Evolutionary conservation across 2,329 filamentous ascomycete species (phyloP), one percentile per base, ranked within the genome.

Genomic region (Microdochium bolleyi): DNA sequence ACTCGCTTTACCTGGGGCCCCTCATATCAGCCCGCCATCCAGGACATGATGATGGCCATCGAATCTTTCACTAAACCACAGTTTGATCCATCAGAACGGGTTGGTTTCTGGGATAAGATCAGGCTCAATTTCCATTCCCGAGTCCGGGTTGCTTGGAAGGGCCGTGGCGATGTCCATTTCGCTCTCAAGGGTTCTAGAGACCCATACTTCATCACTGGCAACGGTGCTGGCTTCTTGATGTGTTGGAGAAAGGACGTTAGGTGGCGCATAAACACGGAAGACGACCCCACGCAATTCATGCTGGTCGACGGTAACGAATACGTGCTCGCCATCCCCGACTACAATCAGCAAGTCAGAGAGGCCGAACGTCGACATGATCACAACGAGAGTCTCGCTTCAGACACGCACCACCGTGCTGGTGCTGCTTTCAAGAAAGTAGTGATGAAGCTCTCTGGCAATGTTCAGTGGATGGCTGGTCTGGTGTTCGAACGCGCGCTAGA

Each of bases 31-130:
- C 94, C 95, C 25, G 92, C 92, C 1, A 92, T 99, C 49, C 94
- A 99, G 67, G 95, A 99, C 64, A 96, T 97, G 88, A 99, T 99
- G 94, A 96, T 97, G 81, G 92, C 92, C 24, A 88, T 99, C 56
- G 94, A 99, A 70, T 92, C 89, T 2, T 97, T 99, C 67, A 96
- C 92, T 1, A 99, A 99, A 66, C 90, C 92, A 8, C 92, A 92
- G 57, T 78, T 96, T 25, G 95, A 99, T 67, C 87, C 89, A 1
- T 97, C 94, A 0, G 95, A 99, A 58, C 81, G 88, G 53, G 90
- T 95, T 49, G 94, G 94, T 2, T 99, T 99, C 73, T 99, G 94
- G 94, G 94, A 99, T 71, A 99, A 99, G 76, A 92, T 99, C 51
- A 81, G 94, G 52, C 78, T 99, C 37, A 92, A 87, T 61, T 95